Evolutionary conservation across 2,329 filamentous ascomycete species (phyloP), one percentile per base, ranked within the genome.

Genomic region (Mycosphaerella sp.): DNA sequence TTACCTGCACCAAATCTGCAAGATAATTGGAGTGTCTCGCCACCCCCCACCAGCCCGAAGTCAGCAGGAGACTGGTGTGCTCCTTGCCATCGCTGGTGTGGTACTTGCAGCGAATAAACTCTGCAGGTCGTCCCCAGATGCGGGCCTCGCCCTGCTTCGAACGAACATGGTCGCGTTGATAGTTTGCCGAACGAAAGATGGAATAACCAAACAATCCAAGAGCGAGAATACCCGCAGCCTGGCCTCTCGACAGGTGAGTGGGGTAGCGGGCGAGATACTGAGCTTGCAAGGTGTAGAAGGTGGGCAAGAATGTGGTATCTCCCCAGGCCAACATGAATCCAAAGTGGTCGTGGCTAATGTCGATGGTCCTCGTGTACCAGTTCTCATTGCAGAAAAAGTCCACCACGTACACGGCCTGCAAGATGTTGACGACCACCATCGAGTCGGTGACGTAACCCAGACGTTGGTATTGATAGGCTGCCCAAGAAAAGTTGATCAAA

Each of bases 251-350:
- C 8, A 62, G 38, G 40, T 59, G 53, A 14, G 53, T 59, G 32
- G 59, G 59, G 48, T 61, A 59, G 14, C 59, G 57, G 39, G 57
- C 57, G n/a, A 61, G 44, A 42, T 59, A 61, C 38, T 61, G 59
- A 5, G 55, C 57, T 49, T 59, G 59, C 34, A 61, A 38, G 23
- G 59, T 61, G 45, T 62, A 62, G 52, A 60, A 59, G 7, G 57
- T 54, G 4, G 59, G 59, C 11, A 62, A 31, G 48, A 59, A 62
- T 14, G 55, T 62, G 14, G 57, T 58, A 26, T 59, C 58, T 34
- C 59, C 59, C 59, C 59, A 62, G 4, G 59, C 58, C 2, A 62
- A 51, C 57, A 59, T 59, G 48, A 62, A 59, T n/a, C 59, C 59
- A 42, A 62, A 62, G 23, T 62, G 59, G 14, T 62, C 59, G 51